Evolutionary conservation across 2,329 filamentous ascomycete species (phyloP).

Genomic region (Fusarium sp.): DNA sequence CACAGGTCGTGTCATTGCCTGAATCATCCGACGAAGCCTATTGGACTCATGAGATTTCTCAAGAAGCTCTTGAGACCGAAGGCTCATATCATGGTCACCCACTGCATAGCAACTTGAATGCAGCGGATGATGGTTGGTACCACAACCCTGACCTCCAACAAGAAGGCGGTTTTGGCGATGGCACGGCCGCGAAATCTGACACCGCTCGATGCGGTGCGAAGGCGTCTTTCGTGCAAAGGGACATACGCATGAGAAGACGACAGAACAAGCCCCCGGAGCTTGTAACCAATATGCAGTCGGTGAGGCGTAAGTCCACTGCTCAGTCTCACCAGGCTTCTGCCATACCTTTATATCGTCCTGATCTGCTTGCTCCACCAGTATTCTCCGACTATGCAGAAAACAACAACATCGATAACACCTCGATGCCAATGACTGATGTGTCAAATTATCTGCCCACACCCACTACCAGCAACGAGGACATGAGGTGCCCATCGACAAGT

Average conservation of each 20-base stretch:
- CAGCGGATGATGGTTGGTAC: slow-evolving; percentile 31
- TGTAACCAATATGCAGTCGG: neutral
- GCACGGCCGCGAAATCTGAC: slow-evolving; percentile 60
- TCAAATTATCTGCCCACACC: slow-evolving; percentile 52
- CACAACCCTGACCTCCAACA: slow-evolving; percentile 31
- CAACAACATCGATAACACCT: neutral
- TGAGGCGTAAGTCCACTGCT: neutral
- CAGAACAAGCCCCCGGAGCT: slow-evolving; percentile 20
- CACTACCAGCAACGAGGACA: slow-evolving; percentile 33
- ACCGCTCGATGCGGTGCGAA: slow-evolving; percentile 17
- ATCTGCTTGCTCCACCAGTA: neutral
- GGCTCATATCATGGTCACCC: slow-evolving; percentile 58
- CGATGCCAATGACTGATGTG: slow-evolving; percentile 43
- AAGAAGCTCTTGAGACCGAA: slow-evolving; percentile 48
- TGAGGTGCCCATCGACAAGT: slow-evolving; percentile 13
- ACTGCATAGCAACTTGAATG: slow-evolving; percentile 41
- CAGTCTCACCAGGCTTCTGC: neutral
- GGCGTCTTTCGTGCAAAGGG: slow-evolving; percentile 36
- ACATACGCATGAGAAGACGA: slow-evolving; percentile 39
- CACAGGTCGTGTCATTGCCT: slow-evolving; percentile 64
- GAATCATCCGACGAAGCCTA: slow-evolving; percentile 44
- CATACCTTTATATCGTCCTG: slow-evolving; percentile 1
- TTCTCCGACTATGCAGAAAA: slow-evolving; percentile 6
- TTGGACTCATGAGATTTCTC: slow-evolving; percentile 28
- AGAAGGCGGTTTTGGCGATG: slow-evolving; percentile 50